A percentile compares a stretch with the other conserved stretches of the same genome.
Evolutionary conservation across 2,329 filamentous ascomycete species (phyloP).

Genomic region (Xylariaceae sp.): DNA sequence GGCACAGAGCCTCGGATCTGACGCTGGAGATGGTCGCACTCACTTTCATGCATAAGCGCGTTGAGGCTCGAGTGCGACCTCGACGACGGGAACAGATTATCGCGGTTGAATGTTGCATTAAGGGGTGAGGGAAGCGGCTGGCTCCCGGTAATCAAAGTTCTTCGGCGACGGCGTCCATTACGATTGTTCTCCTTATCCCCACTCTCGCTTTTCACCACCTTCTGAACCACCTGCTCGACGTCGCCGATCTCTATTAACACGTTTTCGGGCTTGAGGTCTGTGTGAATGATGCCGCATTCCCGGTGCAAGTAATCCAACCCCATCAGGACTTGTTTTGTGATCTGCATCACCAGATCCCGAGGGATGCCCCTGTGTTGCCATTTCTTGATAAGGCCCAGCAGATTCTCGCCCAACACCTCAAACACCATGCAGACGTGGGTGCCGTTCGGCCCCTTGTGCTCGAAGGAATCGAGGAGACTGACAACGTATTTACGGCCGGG

Average conservation of each 20-base stretch:
- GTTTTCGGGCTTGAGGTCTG: slow-evolving; percentile 95
- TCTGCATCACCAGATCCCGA: slow-evolving; percentile 94
- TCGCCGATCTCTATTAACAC: slow-evolving; percentile 98
- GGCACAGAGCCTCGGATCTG: background rate
- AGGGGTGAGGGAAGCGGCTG: slow-evolving; percentile 93
- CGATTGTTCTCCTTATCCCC: slow-evolving; percentile 79
- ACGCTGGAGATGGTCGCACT: slow-evolving; percentile 4
- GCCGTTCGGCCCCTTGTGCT: slow-evolving; percentile 94
- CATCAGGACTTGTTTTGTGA: slow-evolving; percentile 94
- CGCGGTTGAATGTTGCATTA: slow-evolving; percentile 81
- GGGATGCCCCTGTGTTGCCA: slow-evolving; percentile 98
- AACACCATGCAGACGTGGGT: slow-evolving; percentile 99
- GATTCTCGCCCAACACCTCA: slow-evolving; percentile 91
- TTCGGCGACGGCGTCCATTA: slow-evolving; percentile 81
- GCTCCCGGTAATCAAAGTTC: slow-evolving; percentile 94
- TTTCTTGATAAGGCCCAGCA: slow-evolving; percentile 91
- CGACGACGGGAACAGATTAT: slow-evolving; percentile 62
- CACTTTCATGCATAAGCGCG: slow-evolving; percentile 78
- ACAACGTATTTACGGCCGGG: slow-evolving; percentile 94
- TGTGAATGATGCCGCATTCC: slow-evolving; percentile 98
- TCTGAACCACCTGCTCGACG: slow-evolving; percentile 96
- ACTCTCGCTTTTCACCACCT: slow-evolving; percentile 78
- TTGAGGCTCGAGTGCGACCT: slow-evolving; percentile 71
- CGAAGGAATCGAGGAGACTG: slow-evolving; percentile 91
- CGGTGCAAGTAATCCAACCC: slow-evolving; percentile 94